Evolutionary conservation across 2,329 filamentous ascomycete species (phyloP).

Genomic region (Tolypocladium endophyticum): DNA sequence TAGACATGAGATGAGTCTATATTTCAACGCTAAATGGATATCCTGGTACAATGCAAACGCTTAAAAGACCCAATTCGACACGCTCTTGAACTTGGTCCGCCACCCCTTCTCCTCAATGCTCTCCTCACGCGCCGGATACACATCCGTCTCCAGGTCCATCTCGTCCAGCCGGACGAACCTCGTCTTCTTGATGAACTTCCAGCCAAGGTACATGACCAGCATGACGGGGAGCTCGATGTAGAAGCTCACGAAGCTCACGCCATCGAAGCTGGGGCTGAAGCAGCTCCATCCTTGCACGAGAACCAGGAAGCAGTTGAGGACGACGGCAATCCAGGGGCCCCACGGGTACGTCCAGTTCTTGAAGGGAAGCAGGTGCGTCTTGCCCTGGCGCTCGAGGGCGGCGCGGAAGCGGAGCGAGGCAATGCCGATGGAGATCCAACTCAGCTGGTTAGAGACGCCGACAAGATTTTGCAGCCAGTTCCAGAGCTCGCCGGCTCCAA

Average conservation of each 20-base stretch:
- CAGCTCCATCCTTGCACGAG: constrained; percentile 54
- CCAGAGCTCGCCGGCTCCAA: constrained; percentile 55
- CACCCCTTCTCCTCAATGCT: constrained; percentile 25
- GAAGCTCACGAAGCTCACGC: constrained; percentile 51
- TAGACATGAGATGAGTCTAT: not conserved
- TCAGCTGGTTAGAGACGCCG: constrained; percentile 56
- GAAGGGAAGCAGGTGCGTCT: constrained; percentile 50
- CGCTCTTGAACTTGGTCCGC: constrained; percentile 28
- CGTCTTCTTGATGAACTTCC: constrained; percentile 61
- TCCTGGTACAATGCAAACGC: not conserved
- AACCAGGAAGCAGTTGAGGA: constrained; percentile 48
- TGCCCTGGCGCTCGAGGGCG: constrained; percentile 44
- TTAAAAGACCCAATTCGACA: constrained; percentile 23
- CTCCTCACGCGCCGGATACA: constrained; percentile 37
- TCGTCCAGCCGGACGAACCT: constrained; percentile 44
- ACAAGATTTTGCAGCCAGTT: constrained; percentile 58
- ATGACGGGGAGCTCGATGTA: constrained; percentile 55
- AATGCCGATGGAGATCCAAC: constrained; percentile 54
- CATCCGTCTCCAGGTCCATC: constrained; percentile 52
- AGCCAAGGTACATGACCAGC: constrained; percentile 53
- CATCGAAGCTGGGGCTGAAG: constrained; percentile 48
- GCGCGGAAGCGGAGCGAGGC: constrained; percentile 55
- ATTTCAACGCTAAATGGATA: not conserved
- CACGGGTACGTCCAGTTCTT: constrained; percentile 58
- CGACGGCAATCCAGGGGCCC: constrained; percentile 45